Evolutionary conservation across 1,139 yeast genomes (phyloP).

Genomic region (Kluyveromyces sp.): DNA sequence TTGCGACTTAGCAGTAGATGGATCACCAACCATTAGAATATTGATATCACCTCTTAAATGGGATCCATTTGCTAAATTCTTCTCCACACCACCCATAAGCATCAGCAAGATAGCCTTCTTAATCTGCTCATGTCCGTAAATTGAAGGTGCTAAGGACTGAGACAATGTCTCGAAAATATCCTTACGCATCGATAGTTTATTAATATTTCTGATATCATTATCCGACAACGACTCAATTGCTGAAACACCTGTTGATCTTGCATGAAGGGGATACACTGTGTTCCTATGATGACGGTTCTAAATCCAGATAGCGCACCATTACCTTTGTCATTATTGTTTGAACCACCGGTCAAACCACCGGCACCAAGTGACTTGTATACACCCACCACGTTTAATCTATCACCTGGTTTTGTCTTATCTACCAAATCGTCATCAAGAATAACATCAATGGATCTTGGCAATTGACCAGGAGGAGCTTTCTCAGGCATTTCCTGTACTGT

Average conservation of each 20-base stretch:
- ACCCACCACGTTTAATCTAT: constrained; percentile 89
- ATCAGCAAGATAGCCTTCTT: constrained; percentile 86
- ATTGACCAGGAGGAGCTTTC: constrained; percentile 95
- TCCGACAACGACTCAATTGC: constrained; percentile 72
- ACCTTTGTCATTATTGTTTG: constrained; percentile 16
- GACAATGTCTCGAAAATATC: constrained; percentile 74
- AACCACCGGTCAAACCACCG: constrained; percentile 36
- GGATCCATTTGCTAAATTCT: constrained; percentile 89
- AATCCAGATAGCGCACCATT: constrained; percentile 60
- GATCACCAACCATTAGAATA: constrained; percentile 95
- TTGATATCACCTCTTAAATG: constrained; percentile 98
- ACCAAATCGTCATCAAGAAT: constrained; percentile 91
- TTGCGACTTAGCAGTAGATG: constrained; percentile 97
- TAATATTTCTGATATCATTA: constrained; percentile 78
- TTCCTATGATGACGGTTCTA: constrained; percentile 73
- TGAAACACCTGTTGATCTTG: constrained; percentile 80
- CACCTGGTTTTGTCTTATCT: constrained; percentile 92
- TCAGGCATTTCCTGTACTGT: constrained; percentile 98
- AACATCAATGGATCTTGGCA: constrained; percentile 88
- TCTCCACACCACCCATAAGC: constrained; percentile 92
- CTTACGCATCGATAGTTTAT: constrained; percentile 58
- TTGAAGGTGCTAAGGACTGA: constrained; percentile 89
- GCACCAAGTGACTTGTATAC: constrained; percentile 90
- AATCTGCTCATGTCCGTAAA: constrained; percentile 86
- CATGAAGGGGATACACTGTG: constrained; percentile 81